These are phyloP conservation scores for Prinsepia uniflora DNA, from an alignment of 306 rosid species.

Conservation along the genomic window DNA sequence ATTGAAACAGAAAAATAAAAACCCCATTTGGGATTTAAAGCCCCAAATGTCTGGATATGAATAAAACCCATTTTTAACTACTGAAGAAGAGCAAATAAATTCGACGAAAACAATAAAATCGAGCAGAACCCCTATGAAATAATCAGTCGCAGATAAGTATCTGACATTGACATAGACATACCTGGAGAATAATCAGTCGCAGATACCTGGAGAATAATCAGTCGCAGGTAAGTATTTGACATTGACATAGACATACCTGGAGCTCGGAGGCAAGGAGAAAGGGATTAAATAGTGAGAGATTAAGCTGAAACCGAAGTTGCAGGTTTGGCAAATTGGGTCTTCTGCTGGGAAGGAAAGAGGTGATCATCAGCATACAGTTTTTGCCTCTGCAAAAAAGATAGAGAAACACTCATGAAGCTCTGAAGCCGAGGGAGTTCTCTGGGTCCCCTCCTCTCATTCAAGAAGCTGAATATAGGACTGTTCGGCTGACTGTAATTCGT, in stretches of 20 bases:
- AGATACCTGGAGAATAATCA: slow-evolving; percentile 14
- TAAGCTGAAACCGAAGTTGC: not conserved
- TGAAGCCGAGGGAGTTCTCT: slow-evolving; percentile 9
- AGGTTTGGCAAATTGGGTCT: not conserved
- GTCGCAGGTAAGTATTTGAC: slow-evolving; percentile 7
- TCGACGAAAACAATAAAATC: slow-evolving; percentile 19
- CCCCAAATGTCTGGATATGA: slow-evolving; percentile 5
- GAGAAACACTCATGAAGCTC: slow-evolving; percentile 30
- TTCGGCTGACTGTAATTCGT: slow-evolving; percentile 19
- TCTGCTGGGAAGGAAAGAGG: not conserved
- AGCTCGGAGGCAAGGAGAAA: slow-evolving; percentile 7
- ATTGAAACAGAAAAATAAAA: not conserved
- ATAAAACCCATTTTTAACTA: slow-evolving; percentile 3
- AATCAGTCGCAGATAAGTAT: slow-evolving; percentile 16
- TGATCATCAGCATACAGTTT: slow-evolving; percentile 9
- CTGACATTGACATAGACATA: slow-evolving; percentile 22
- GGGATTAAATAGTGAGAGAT: not conserved
- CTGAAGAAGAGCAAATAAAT: not conserved
- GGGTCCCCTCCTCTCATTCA: slow-evolving; percentile 26
- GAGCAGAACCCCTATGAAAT: slow-evolving; percentile 7
- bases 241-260: slow-evolving; percentile 36
- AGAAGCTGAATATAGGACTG: slow-evolving; percentile 25
- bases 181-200: slow-evolving; percentile 35
- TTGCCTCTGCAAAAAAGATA: slow-evolving; percentile 2
- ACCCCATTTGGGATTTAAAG: not conserved